Evolutionary conservation across 371 early-diverging fungal genomes (phyloP), one percentile per base, ranked within the genome.

Genomic region (Entomophthora muscae): DNA sequence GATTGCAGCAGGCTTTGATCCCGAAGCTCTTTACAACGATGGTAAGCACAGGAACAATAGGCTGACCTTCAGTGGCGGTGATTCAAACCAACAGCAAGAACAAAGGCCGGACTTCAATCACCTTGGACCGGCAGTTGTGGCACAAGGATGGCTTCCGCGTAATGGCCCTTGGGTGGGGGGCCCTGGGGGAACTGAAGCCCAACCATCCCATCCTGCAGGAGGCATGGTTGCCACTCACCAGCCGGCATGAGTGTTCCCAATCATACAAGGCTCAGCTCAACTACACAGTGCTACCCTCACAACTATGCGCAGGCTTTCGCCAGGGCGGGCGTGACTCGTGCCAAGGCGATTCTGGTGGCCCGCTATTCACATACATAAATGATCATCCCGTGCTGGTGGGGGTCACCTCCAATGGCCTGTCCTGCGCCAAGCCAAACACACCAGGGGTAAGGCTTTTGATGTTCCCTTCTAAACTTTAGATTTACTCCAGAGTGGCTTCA

Each of bases 291-390:
- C 57, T 65, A 1, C 21, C 42, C 26, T 62, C 67, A 66, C 23
- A 68, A 74, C n/a, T n/a, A 17, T 76, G 77, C 42, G 73, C 74
- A 12, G 77, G 73, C 23, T 67, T 70, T 12, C 71, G 68, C 27
- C 10, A 62, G 21, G 65, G 64, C 0, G 75, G 75, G 2, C 56
- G 66, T 0, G 77, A 75, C 24, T 73, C 77, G 0, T 76, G 77
- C 53, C 69, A 68, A 1, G 77, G 77, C 26, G 77, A 76, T 32
- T 74, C 75, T 13, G 77, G 77, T 13, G 77, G 77, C 7, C 75
- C 75, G 1, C 31, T 76, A 26, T 57, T 64, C 53, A 62, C 53
- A 5, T 62, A 62, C 28, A 52, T 62, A n/a, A 28, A 53, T 26
- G 62, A 62, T 3, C 31, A 27, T 33, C 64, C 64, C 7, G 12